Conservation (phyloP, 805 yeast genomes). For the Debaryomyces maramus region DNA sequence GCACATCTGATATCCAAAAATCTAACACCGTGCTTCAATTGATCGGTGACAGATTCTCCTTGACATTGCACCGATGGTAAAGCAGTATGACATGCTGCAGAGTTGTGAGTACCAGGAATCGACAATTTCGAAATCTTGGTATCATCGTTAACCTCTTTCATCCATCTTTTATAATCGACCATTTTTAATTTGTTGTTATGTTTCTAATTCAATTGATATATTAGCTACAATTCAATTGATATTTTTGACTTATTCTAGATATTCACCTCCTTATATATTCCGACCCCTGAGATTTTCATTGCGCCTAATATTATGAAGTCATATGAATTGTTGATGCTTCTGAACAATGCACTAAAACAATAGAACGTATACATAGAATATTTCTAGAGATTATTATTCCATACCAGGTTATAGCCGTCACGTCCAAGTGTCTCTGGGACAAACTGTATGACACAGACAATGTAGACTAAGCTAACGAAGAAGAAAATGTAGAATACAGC, state of each 20-base stretch:
- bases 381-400: not conserved
- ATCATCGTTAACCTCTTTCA: slow-evolving; percentile 52
- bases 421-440: slow-evolving; percentile 3
- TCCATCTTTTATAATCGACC: slow-evolving; percentile 53
- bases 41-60: slow-evolving; percentile 56
- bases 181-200: slow-evolving; percentile 24
- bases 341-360: not conserved
- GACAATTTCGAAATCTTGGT: slow-evolving; percentile 53
- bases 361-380: not conserved
- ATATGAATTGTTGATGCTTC: too few relatives aligned
- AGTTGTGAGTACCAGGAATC: slow-evolving; percentile 84
- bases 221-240: not conserved
- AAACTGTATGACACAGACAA: slow-evolving; percentile 2
- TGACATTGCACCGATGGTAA: slow-evolving; percentile 80
- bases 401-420: not conserved
- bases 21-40: slow-evolving; percentile 71
- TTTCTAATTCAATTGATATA: not conserved
- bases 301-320: too few relatives aligned
- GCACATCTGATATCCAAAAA: slow-evolving; percentile 70
- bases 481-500: slow-evolving; percentile 30
- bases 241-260: not conserved
- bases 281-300: not conserved
- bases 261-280: not conserved
- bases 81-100: slow-evolving; percentile 70
- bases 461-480: slow-evolving; percentile 18